Base-by-base conservation (phyloP, 805 yeast species). In the Barnettozyma sucrosica region DNA sequence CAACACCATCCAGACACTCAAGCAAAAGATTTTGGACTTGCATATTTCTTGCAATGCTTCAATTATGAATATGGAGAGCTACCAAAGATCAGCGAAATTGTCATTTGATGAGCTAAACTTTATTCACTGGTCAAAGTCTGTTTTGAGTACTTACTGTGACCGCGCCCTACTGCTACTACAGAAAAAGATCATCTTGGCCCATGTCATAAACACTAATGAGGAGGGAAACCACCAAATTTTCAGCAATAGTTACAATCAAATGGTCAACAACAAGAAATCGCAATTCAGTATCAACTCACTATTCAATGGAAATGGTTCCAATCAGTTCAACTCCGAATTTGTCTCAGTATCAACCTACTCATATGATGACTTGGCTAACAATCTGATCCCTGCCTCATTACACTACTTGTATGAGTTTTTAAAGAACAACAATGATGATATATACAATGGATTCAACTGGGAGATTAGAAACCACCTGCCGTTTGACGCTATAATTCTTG, bases 391-490 rank as follows among this genome's bases (percentile, higher is more conserved):
- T 1, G 72, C 81, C 2, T 68, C 80, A 10, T 56, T 80, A 40
- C 84, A 80, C 54, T 78, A 77, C 52, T 62, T 80, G 52, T 75
- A 76, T 54, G 79, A 77, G 49, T 80, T 79, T 55, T 62, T 76
- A 50, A 73, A 75, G 57, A 71, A 77, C 52, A 76, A 75, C 54
- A 70, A 73, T 48, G 63, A 61, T 45, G 66, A 63, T 39, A 70
- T 74, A 44, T 76, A 73, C 57, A 78, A 78, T 6, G 70, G 73
- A 47, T 80, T 68, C 59, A 80, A 79, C 54, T 80, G 85, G 85
- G 80, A 78, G 52, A 69, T 79, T 43, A 74, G 79, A 55, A 67
- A 81, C 40, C 76, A 78, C n/a, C 71, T 80, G 42, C 85, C 85
- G 3, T 66, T 79, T 44, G 83, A 80, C 60, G 77, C 81, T 7